phyloP scores from a whole-genome alignment of 2,329 filamentous ascomycete species.

The Fonsecaea monophora region DNA sequence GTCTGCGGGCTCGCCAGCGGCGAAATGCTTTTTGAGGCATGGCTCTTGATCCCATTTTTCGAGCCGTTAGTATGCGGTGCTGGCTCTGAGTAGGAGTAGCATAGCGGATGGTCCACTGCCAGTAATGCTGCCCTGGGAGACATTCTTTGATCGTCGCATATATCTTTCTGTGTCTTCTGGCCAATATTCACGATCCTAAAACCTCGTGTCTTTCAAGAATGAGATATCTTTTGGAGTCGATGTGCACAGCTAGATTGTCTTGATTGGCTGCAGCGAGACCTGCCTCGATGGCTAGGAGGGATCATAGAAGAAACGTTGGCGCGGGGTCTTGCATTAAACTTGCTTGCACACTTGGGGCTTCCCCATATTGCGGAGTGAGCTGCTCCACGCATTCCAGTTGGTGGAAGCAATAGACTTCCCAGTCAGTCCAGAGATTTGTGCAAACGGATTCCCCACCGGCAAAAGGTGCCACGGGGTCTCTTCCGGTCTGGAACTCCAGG shows the following conservation, averaged over 20 bases:
- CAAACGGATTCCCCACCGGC: not conserved
- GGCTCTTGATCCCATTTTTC: constrained; percentile 1
- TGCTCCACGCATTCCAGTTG: constrained; percentile 17
- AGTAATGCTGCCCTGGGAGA: constrained; percentile 18
- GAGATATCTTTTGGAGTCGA: not conserved
- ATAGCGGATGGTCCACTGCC: constrained; percentile 21
- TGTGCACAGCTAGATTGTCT: not conserved
- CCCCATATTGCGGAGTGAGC: constrained; percentile 14
- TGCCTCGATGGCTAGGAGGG: not conserved
- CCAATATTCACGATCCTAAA: not conserved
- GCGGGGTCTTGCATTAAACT: not conserved
- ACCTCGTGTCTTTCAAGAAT: not conserved
- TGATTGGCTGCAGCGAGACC: not conserved
- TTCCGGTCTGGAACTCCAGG: constrained; percentile 1
- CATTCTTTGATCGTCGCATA: not conserved
- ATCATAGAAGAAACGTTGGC: not conserved
- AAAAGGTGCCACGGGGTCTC: not conserved
- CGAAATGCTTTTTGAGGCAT: not conserved
- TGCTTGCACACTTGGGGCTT: constrained; percentile 2
- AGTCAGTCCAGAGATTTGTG: not conserved
- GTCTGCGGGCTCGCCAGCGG: constrained; percentile 17
- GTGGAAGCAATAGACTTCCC: constrained; percentile 2
- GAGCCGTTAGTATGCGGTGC: not conserved
- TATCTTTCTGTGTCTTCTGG: not conserved
- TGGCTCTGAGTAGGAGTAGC: constrained; percentile 13